Evolutionary conservation across 2,329 filamentous ascomycete species (phyloP), one percentile per base, ranked within the genome.

Genomic region (Penicillium sp.): DNA sequence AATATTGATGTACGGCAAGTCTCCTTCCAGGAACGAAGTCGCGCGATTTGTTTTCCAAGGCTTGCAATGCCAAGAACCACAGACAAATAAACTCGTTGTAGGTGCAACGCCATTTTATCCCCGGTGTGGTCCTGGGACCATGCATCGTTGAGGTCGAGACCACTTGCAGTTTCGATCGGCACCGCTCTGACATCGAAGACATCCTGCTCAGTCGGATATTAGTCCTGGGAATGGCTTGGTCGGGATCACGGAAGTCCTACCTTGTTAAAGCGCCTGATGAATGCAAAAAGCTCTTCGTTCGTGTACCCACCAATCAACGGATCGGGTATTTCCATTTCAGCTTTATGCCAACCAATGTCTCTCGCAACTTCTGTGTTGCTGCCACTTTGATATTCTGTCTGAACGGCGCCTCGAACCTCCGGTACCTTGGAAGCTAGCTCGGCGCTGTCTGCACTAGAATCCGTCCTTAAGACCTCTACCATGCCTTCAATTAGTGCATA

Each of bases 21-120:
- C 26, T 43, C 41, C 41, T 43, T 43, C 41, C 41, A 43, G 26
- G 41, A 43, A 43, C 41, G 41, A 16, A 43, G 41, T 32, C 41
- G 41, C 26, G 41, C 30, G n/a, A 43, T 29, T 30, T 43, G 41
- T 29, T 43, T 43, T 43, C 23, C 41, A 43, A 43, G 14, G 26
- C 41, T 43, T 7, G 41, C 41, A 5, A 43, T 43, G 23, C 41
- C 41, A 29, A 43, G 41, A 29, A 43, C 26, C 26, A 43, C 26
- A 14, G 41, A 8, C 41, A 43, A 32, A 43, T 43, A 43, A 16
- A 43, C 26, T 26, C 38, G 38, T 11, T 40, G 38, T 23, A 40
- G 5, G 16, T 40, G 16, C 38, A 40, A 9, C 19, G 16, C 16
- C 38, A 23, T 18, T 5, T 40, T 40, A 11, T 40, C 38, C 38